Conservation (phyloP, 257 asterid genomes). For the Nicotiana tomentosiformis region DNA sequence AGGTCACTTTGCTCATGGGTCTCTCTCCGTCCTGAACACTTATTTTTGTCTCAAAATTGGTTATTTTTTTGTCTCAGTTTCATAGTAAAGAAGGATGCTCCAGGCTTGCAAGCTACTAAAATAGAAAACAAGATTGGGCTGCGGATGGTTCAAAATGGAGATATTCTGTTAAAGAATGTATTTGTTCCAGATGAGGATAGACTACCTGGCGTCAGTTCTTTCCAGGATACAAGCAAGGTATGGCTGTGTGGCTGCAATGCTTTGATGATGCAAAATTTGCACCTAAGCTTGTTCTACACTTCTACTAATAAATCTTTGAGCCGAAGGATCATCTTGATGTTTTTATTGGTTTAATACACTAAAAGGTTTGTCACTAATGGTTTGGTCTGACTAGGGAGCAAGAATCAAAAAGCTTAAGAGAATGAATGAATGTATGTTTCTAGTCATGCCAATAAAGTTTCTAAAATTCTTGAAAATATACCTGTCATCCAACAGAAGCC, state of each 20-base stretch:
- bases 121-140: slow-evolving; percentile 91
- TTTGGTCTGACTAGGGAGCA: neutral
- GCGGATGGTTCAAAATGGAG: slow-evolving; percentile 94
- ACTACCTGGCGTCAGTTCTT: slow-evolving; percentile 84
- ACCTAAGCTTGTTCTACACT: neutral
- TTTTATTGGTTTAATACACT: neutral
- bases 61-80: slow-evolving; percentile 42
- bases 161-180: slow-evolving; percentile 66
- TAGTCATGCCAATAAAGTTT: neutral
- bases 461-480: neutral
- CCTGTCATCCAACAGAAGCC: neutral
- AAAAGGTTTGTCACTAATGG: neutral
- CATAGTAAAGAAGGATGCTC: slow-evolving; percentile 71
- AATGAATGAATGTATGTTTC: neutral
- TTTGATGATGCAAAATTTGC: neutral
- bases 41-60: neutral
- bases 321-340: neutral
- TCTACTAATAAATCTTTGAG: neutral
- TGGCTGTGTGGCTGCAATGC: neutral
- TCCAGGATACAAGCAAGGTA: slow-evolving; percentile 93
- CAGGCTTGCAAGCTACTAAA: slow-evolving; percentile 90
- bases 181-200: slow-evolving; percentile 95
- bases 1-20: neutral
- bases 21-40: neutral
- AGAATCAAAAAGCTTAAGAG: neutral